Conservation (phyloP, 257 asterid genomes). For the Gardenia jasminoides region DNA sequence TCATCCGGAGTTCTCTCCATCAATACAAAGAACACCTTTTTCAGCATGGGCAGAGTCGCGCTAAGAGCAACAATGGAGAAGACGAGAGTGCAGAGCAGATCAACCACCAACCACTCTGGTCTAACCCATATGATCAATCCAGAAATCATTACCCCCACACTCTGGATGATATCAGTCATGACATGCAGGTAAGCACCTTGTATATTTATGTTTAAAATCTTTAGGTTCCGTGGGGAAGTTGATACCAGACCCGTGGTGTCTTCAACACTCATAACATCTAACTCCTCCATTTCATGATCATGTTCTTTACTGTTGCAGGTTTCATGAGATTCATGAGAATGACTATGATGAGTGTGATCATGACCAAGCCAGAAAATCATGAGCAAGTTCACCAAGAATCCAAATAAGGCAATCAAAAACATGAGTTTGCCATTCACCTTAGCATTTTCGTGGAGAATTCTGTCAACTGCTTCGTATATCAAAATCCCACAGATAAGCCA, state of each 20-base stretch:
- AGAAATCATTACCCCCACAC: conserved; percentile 77
- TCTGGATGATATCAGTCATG: conserved; percentile 64
- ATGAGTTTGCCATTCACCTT: conserved; percentile 65
- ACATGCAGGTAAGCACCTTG: conserved; percentile 85
- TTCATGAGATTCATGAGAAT: conserved; percentile 33
- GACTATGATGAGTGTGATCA: conserved; percentile 53
- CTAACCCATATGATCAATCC: conserved; percentile 71
- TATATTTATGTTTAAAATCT: conserved; percentile 51
- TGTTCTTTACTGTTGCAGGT: conserved; percentile 23
- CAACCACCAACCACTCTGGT: conserved; percentile 69
- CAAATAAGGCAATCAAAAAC: conserved; percentile 70
- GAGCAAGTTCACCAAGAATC: conserved; percentile 57
- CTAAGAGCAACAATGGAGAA: conserved; percentile 52
- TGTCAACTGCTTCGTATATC: conserved; percentile 59
- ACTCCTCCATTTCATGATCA: conserved; percentile 33
- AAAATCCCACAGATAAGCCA: conserved; percentile 61
- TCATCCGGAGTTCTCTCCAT: conserved; percentile 76
- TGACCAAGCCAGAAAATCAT: conserved; percentile 71
- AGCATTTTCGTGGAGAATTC: conserved; percentile 40
- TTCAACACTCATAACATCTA: conserved; percentile 21
- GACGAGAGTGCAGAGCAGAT: conserved; percentile 59
- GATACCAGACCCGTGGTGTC: conserved; percentile 39
- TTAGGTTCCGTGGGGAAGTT: conserved; percentile 20
- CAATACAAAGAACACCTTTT: conserved; percentile 41
- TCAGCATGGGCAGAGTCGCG: conserved; percentile 62